phyloP scores from a whole-genome alignment of 352 stramenopile genomes.

The Phytophthora pseudosyringae region DNA sequence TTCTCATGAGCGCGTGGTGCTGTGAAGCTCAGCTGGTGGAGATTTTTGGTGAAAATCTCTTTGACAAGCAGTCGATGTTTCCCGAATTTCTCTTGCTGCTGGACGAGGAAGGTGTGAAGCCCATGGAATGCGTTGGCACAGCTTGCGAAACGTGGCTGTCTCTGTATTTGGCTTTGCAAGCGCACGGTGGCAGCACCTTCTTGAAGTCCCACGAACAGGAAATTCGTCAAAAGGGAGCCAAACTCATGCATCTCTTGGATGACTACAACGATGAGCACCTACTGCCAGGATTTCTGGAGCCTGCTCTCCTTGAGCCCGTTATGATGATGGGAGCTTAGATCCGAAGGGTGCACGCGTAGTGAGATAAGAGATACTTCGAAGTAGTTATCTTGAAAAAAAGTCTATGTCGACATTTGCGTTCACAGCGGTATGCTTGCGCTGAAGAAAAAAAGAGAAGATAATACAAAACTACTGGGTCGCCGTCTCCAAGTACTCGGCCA shows the following conservation, averaged over 20 bases:
- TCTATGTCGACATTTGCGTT: conserved; percentile 30
- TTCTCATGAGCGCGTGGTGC: conserved; percentile 48
- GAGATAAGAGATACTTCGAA: not conserved
- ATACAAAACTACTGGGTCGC: conserved; percentile 37
- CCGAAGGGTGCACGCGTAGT: not conserved
- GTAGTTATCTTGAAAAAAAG: conserved; percentile 8
- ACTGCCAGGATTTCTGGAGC: conserved; percentile 38
- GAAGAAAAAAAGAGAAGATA: conserved; percentile 18
- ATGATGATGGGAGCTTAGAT: conserved; percentile 14
- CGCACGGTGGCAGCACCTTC: conserved; percentile 27
- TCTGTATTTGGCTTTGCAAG: conserved; percentile 36
- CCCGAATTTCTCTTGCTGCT: conserved; percentile 36
- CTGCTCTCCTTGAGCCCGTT: conserved; percentile 26
- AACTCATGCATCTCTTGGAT: conserved; percentile 34
- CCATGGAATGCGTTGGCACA: conserved; percentile 54
- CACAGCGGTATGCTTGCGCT: not conserved
- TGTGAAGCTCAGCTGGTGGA: conserved; percentile 27
- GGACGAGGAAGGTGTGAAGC: conserved; percentile 44
- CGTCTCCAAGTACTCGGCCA: conserved; percentile 67
- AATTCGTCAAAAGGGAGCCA: conserved; percentile 26
- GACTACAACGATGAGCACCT: conserved; percentile 46
- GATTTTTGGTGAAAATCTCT: conserved; percentile 46
- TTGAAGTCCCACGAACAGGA: conserved; percentile 25
- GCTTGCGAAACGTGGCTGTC: conserved; percentile 44
- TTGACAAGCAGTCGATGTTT: conserved; percentile 39